Evolutionary conservation across 139 green algal species (phyloP), one percentile per base, ranked within the genome.

Genomic region (Chlamydomonas sp.): DNA sequence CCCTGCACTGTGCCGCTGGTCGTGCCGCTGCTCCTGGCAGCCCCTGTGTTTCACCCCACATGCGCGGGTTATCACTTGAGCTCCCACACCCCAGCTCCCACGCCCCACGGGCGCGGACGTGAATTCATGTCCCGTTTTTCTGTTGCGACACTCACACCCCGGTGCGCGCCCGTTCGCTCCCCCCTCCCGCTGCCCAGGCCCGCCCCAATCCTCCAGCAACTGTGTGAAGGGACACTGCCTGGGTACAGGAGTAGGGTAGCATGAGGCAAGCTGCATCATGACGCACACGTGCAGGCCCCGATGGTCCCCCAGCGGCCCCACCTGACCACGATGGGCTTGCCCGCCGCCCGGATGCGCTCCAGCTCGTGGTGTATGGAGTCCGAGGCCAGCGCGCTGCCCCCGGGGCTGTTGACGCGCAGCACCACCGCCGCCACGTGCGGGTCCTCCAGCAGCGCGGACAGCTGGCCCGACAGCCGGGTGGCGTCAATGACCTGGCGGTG

Each of bases 341-440:
- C 89, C 6, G 91, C 78, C 8, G 78, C 76, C 58, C 83, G 20
- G 60, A 96, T 87, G 61, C 80, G 66, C 61, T 79, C 64, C 58
- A 98, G 86, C 91, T 98, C 97, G 16, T 94, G 91, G 95, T 96
- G 98, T 88, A 99, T 98, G 18, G 98, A 91, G 91, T 99, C 97
- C 5, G 88, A 96, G 49, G 96, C 97, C 63, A 99, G 89, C 0
- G 97, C 97, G 63, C 97, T 96, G 10, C 97, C 97, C 6, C 97
- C 96, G 0, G 95, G 95, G 61, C 83, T 95, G 92, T 98, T 96
- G 18, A 99, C 90, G 14, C 97, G 92, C 77, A 99, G 89, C 63
- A 99, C 95, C 8, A 99, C 94, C 0, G 96, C 97, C 6, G 67
- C 64, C 5, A 94, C 80, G 49, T 80, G 63, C 17, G 72, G 87